Evolutionary conservation across 106 monocot genomes (phyloP), one percentile per base, ranked within the genome.

Genomic region (Acorus calamus): DNA sequence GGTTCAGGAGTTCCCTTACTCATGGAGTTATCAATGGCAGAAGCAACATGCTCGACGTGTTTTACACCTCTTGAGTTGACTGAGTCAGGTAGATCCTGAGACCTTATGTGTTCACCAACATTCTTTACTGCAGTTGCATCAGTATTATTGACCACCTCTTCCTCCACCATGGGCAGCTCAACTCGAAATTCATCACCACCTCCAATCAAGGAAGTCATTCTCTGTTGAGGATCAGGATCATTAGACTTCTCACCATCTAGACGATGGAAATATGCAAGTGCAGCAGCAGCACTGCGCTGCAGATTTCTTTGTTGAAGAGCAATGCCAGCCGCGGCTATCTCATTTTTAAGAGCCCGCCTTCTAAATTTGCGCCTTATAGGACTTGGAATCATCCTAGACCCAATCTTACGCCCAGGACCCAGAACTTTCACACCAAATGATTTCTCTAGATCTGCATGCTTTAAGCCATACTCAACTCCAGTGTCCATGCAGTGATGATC

Each of bases 371-470:
- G 68, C 52, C 77, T 78, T 11, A 72, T 7, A 65, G 68, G 64
- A 66, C 66, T 48, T 4, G 70, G 76, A 46, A 77, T 52, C 53
- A 82, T 61, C 55, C 59, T 73, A 28, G 82, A 78, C 85, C 76
- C 83, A 52, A 83, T 76, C 9, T 62, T 81, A 55, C 63, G 52
- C 49, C 83, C 76, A 4, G 72, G 69, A n/a, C 69, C 44, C 9
- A 71, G 64, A 65, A 65, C 56, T 74, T 74, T 80, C 11, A 83
- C 62, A 46, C 98, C 88, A 79, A 92, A 98, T 5, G 83, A 81
- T 58, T 83, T 88, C 62, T 88, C 91, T 13, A 98, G 44, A 77
- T 98, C 92, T 4, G 77, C 76, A 79, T 98, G 98, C 66, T 91
- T 92, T 56, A 83, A 68, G 53, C 70, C 81, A 83, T 88, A 78